Conservation (phyloP, 306 rosid species). For the Dryas drummondii region DNA sequence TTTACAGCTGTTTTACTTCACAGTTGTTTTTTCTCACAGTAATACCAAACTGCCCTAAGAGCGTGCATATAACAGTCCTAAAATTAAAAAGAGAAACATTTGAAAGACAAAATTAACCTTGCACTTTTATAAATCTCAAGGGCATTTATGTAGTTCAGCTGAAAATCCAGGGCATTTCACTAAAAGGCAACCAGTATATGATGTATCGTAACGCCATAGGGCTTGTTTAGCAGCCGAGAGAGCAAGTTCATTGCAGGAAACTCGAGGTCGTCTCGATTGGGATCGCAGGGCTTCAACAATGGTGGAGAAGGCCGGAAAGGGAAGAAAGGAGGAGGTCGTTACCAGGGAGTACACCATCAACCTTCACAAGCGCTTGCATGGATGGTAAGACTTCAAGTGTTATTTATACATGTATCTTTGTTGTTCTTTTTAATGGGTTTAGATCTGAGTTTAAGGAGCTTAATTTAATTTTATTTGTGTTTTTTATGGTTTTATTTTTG, state of each 20-base stretch:
- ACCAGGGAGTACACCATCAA: constrained; percentile 50
- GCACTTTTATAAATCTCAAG: neutral
- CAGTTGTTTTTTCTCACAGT: too few species aligned
- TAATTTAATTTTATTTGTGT: neutral
- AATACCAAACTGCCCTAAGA: too few species aligned
- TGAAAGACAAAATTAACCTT: neutral
- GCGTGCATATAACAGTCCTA: too few species aligned
- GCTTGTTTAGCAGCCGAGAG: constrained; percentile 9
- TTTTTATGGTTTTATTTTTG: too few species aligned
- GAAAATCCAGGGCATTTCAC: neutral
- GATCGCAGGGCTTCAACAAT: constrained; percentile 19
- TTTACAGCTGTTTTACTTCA: too few species aligned
- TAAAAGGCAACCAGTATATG: neutral
- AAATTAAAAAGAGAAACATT: too few species aligned
- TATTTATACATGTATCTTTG: neutral
- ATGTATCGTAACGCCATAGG: neutral
- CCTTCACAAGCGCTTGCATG: constrained; percentile 50
- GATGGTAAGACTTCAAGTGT: constrained; percentile 23
- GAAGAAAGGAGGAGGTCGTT: constrained; percentile 39
- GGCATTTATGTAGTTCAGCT: neutral
- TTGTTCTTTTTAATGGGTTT: neutral
- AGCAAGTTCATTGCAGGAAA: neutral
- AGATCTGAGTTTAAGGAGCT: neutral
- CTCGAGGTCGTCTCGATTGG: neutral
- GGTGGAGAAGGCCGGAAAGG: constrained; percentile 39